Conservation (phyloP, 176 grass and related monocot species). For the Aegilops tauschii region DNA sequence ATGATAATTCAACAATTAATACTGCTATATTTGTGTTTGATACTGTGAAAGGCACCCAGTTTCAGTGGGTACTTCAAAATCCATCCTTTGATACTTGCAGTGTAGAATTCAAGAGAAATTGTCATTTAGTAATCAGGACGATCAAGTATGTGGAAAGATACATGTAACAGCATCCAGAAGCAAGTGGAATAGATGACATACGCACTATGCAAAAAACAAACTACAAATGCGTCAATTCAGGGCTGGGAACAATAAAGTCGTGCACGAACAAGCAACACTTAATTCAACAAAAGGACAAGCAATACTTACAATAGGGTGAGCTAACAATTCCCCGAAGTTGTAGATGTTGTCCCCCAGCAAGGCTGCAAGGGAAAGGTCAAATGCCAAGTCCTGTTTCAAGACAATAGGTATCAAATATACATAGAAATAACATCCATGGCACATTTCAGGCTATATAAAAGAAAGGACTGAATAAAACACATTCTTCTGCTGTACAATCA, state of each 20-base stretch:
- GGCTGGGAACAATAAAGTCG: not conserved
- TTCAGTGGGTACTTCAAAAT: not conserved
- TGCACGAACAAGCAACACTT: slow-evolving; percentile 33
- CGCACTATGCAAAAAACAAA: not conserved
- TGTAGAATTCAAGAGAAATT: slow-evolving; percentile 1
- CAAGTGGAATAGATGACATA: not conserved
- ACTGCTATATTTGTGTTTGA: not conserved
- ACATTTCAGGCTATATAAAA: not conserved
- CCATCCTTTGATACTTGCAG: not conserved
- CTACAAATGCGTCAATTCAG: not conserved
- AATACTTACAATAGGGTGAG: slow-evolving; percentile 87
- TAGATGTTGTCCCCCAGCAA: slow-evolving; percentile 93
- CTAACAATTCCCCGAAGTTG: slow-evolving; percentile 89
- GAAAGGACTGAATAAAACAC: not conserved
- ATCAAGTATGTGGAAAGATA: not conserved
- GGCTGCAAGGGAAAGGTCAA: slow-evolving; percentile 86
- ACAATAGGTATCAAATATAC: not conserved
- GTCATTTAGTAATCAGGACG: not conserved
- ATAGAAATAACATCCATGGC: not conserved
- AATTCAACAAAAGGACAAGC: slow-evolving; percentile 1
- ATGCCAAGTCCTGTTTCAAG: slow-evolving; percentile 68
- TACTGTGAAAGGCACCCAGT: not conserved
- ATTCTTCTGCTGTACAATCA: not conserved
- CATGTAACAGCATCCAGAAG: not conserved
- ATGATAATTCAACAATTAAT: not conserved